Base-by-base conservation (phyloP, 257 asterid genomes). In the Scutellaria barbata region DNA sequence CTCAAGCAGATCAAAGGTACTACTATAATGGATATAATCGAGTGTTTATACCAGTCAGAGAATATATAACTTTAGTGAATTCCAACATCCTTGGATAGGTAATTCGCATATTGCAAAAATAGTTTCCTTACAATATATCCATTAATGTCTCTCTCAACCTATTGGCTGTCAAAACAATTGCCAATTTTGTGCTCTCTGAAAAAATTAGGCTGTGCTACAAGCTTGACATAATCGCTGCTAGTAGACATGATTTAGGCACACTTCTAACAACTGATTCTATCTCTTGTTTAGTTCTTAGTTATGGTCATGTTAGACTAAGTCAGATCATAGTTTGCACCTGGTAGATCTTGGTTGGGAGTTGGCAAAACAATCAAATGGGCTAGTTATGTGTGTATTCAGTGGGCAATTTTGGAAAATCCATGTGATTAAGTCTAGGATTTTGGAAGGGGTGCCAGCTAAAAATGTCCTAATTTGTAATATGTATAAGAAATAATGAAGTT, bases 221-320 rank as follows among this genome's bases (percentile, higher is more conserved):
- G 62, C 61, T 33, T 66, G 50, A 17, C 62, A 17, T 35, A 10
- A 9, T 65, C 17, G 11, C 18, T 43, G 25, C 22, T 22, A 1
- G 8, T 13, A 25, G 8, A 3, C 69, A 13, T 66, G 71, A 8
- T 66, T 48, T 51, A 66, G 5, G 33, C 61, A 37, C 56, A 22
- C 43, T 30, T 66, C 35, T 11, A 35, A 16, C n/a, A 7, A 35
- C 57, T 50, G 35, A 46, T 52, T 63, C 14, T 57, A n/a, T n/a
- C 4, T 45, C 54, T 47, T 45, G 18, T 56, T 62, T 10, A 43
- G 18, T 68, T 54, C 39, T 63, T 66, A 48, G 20, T 6, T 12
- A 7, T 40, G 67, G 58, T 66, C 12, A 52, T 72, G 72, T 67
- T 72, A 51, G 70, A 40, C 45, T 76, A 55, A 47, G 22, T 62